phyloP scores from a whole-genome alignment of 2,329 filamentous ascomycete species.

The Colletotrichum paranaense region DNA sequence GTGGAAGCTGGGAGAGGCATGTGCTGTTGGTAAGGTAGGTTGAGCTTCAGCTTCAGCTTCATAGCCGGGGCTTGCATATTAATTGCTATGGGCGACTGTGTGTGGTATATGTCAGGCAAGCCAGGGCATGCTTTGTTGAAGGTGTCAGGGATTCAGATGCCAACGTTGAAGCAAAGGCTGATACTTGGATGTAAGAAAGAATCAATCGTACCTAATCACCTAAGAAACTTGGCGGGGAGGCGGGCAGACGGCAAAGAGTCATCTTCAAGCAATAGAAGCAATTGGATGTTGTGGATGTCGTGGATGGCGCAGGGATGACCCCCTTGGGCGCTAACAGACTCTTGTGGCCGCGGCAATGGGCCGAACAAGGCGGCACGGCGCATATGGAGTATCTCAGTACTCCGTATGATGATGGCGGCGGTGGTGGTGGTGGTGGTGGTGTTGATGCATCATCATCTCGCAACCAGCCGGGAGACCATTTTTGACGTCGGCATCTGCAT shows the following conservation, averaged over 20 bases:
- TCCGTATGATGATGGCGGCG: background rate
- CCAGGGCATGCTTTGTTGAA: background rate
- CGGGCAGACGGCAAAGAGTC: too few relatives aligned
- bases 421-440: background rate
- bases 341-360: slow-evolving; percentile 28
- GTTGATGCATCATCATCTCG: slow-evolving; percentile 1
- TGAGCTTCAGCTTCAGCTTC: slow-evolving; percentile 1
- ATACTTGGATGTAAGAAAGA: background rate
- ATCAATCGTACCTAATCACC: background rate
- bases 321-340: slow-evolving; percentile 30
- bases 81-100: background rate
- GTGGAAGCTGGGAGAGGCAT: background rate
- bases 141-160: background rate
- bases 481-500: background rate
- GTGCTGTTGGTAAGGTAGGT: background rate
- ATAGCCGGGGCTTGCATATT: background rate
- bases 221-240: background rate
- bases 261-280: slow-evolving; percentile 18
- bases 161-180: background rate
- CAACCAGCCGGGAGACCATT: background rate
- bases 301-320: slow-evolving; percentile 19
- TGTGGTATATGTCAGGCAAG: background rate
- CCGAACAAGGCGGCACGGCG: slow-evolving; percentile 11
- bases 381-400: background rate
- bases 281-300: slow-evolving; percentile 16